These are phyloP conservation scores for Lentinula sp. DNA, from an alignment of 768 basidiomycete genomes.

Conservation along the genomic window DNA sequence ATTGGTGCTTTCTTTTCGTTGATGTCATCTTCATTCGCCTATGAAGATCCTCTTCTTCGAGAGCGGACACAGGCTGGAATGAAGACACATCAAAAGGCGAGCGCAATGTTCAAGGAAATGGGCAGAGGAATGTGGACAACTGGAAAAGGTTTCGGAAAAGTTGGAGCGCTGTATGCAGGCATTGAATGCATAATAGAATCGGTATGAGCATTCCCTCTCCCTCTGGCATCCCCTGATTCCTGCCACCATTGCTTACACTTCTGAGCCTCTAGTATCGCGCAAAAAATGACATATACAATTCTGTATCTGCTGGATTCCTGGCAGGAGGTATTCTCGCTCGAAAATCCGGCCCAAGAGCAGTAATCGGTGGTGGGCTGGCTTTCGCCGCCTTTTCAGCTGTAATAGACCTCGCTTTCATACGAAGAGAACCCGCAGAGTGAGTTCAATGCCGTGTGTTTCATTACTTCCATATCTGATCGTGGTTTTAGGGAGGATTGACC, in stretches of 20 bases:
- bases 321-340: slow-evolving; percentile 86
- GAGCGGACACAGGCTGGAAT: slow-evolving; percentile 49
- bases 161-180: slow-evolving; percentile 91
- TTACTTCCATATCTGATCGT: neutral
- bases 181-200: slow-evolving; percentile 94
- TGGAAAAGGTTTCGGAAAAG: slow-evolving; percentile 91
- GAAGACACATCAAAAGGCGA: slow-evolving; percentile 71
- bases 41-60: slow-evolving; percentile 87
- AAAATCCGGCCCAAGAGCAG: slow-evolving; percentile 81
- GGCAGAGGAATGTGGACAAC: slow-evolving; percentile 85
- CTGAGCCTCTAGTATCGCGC: slow-evolving; percentile 72
- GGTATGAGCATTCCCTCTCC: slow-evolving; percentile 41
- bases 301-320: slow-evolving; percentile 80
- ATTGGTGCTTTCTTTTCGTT: slow-evolving; percentile 94
- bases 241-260: neutral
- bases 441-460: slow-evolving; percentile 18
- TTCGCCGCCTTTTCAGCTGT: slow-evolving; percentile 92
- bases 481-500: slow-evolving; percentile 32
- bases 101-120: slow-evolving; percentile 89
- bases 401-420: slow-evolving; percentile 75
- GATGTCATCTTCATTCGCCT: slow-evolving; percentile 93
- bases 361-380: slow-evolving; percentile 80
- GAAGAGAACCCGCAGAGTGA: slow-evolving; percentile 76
- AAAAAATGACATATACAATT: slow-evolving; percentile 92
- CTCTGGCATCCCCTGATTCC: neutral